phyloP scores from a whole-genome alignment of 768 basidiomycete species.

The Brasilioporus rufonigricans region DNA sequence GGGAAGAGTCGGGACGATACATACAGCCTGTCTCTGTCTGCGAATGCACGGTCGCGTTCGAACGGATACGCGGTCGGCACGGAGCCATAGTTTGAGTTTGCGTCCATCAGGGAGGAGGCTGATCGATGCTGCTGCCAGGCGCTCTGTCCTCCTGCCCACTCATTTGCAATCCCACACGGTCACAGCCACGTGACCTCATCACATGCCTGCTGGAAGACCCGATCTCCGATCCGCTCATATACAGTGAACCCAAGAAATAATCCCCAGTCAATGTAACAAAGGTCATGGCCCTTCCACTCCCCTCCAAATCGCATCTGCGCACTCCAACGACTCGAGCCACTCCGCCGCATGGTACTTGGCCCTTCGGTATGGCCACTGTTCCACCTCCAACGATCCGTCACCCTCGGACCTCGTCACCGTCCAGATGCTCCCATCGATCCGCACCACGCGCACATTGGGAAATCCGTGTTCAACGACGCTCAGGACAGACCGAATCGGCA shows the following conservation, averaged over 20 bases:
- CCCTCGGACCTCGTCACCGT: slow-evolving; percentile 38
- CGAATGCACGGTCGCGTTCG: slow-evolving; percentile 26
- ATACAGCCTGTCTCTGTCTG: slow-evolving; percentile 40
- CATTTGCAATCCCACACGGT: slow-evolving; percentile 11
- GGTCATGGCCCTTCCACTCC: slow-evolving; percentile 13
- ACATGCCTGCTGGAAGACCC: neutral
- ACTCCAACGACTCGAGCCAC: slow-evolving; percentile 66
- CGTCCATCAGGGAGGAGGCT: slow-evolving; percentile 21
- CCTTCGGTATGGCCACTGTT: slow-evolving; percentile 56
- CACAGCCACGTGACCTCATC: slow-evolving; percentile 15
- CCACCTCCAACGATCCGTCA: slow-evolving; percentile 41
- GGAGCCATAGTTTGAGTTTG: slow-evolving; percentile 23
- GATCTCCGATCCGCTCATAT: too few relatives aligned
- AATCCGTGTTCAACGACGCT: slow-evolving; percentile 58
- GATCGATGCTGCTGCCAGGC: slow-evolving; percentile 3
- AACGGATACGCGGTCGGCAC: slow-evolving; percentile 29
- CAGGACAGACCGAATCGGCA: slow-evolving; percentile 38
- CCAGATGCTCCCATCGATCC: slow-evolving; percentile 54
- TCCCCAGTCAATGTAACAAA: too few relatives aligned
- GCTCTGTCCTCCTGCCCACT: neutral
- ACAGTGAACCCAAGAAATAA: too few relatives aligned
- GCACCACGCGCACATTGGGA: slow-evolving; percentile 56
- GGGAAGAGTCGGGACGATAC: too few relatives aligned
- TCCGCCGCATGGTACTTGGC: slow-evolving; percentile 51
- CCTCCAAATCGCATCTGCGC: slow-evolving; percentile 49